These are phyloP conservation scores for Platanthera guangdongensis DNA, from an alignment of 106 monocot genomes.

Conservation along the genomic window DNA sequence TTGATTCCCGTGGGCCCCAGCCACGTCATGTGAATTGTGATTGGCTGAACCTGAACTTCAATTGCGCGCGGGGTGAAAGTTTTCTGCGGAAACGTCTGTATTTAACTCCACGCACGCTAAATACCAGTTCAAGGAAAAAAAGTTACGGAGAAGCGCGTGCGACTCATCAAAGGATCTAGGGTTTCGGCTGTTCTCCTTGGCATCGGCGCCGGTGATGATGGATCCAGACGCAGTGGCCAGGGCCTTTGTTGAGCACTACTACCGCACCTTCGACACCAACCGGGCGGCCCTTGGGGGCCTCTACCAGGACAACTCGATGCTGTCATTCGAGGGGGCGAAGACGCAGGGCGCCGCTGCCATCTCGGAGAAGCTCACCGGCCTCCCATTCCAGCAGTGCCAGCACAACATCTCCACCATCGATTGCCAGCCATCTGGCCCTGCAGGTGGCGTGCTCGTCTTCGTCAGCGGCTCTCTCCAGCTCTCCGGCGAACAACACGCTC, in stretches of 20 bases:
- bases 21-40: too few relatives aligned
- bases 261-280: conserved; percentile 31
- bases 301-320: conserved; percentile 67
- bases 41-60: too few relatives aligned
- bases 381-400: conserved; percentile 67
- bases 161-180: conserved; percentile 5
- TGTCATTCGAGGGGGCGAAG: conserved; percentile 54
- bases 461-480: conserved; percentile 17
- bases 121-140: not conserved
- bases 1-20: too few relatives aligned
- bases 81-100: not conserved
- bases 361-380: conserved; percentile 34
- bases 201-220: conserved; percentile 19
- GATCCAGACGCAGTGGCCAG: conserved; percentile 48
- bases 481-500: conserved; percentile 16
- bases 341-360: conserved; percentile 42
- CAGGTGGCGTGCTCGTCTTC: conserved; percentile 21
- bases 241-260: conserved; percentile 22
- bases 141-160: not conserved
- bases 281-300: conserved; percentile 32
- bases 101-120: not conserved
- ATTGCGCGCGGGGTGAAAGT: too few relatives aligned
- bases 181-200: not conserved
- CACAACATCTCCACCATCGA: conserved; percentile 57
- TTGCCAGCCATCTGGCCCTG: conserved; percentile 25